Percentiles rank a stretch among this genome's conserved stretches.
These are phyloP conservation scores for Penicillium odoratum DNA, from an alignment of 495 filamentous ascomycete species.

Conservation along the genomic window DNA sequence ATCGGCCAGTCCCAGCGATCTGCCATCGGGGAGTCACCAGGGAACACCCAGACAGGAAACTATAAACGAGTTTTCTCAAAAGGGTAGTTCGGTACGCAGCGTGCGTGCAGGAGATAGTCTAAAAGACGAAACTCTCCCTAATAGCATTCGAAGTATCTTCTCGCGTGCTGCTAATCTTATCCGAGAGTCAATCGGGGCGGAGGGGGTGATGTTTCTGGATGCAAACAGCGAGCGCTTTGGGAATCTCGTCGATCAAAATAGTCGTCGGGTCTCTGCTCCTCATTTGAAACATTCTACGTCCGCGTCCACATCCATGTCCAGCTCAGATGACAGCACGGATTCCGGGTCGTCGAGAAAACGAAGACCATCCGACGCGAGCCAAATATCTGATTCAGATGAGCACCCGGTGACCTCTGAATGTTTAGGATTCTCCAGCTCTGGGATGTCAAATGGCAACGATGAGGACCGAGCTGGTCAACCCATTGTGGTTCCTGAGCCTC, in stretches of 20 bases:
- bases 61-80: not conserved
- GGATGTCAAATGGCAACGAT: slow-evolving; percentile 9
- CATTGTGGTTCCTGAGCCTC: slow-evolving; percentile 15
- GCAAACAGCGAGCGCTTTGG: slow-evolving; percentile 4
- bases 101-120: not conserved
- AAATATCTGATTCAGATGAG: not conserved
- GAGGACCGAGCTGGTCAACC: slow-evolving; percentile 1
- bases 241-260: slow-evolving; percentile 3
- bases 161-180: slow-evolving; percentile 49
- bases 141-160: slow-evolving; percentile 3
- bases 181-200: slow-evolving; percentile 49
- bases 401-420: slow-evolving; percentile 3
- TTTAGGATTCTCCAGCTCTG: slow-evolving; percentile 19
- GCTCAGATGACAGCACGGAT: slow-evolving; percentile 5
- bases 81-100: not conserved
- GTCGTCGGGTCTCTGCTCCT: not conserved
- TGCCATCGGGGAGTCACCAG: not conserved
- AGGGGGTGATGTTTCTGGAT: slow-evolving; percentile 43
- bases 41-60: not conserved
- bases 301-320: not conserved
- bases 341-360: not conserved
- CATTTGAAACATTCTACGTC: not conserved
- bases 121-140: not conserved
- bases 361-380: not conserved
- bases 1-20: not conserved